Conservation (phyloP, 495 filamentous ascomycete species). For the Aspergillus nidulans region DNA sequence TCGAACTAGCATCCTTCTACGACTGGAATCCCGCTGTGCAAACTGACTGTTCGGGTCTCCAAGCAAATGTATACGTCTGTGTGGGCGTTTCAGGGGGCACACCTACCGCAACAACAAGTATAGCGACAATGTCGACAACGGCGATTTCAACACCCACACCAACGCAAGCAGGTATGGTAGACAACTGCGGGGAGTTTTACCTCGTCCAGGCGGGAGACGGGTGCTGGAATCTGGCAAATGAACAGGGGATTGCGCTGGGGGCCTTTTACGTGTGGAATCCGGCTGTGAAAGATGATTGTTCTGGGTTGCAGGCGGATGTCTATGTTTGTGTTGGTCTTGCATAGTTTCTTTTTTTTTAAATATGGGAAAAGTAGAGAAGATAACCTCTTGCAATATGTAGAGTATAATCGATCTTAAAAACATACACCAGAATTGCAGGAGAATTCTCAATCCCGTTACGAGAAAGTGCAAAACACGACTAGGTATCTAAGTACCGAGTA, state of each 20-base stretch:
- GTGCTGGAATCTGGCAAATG: not conserved
- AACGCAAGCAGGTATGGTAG: not conserved
- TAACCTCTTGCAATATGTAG: too few relatives aligned
- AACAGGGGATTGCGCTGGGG: not conserved
- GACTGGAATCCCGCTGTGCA: not conserved
- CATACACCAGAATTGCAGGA: too few relatives aligned
- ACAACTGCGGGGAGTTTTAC: not conserved
- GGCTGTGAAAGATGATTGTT: not conserved
- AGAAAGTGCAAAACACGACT: too few relatives aligned
- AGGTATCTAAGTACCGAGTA: too few relatives aligned
- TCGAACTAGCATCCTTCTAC: not conserved
- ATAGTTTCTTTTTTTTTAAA: too few relatives aligned
- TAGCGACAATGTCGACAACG: not conserved
- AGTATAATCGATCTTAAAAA: too few relatives aligned
- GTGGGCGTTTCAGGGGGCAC: not conserved
- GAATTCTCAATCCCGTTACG: too few relatives aligned
- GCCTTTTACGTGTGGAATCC: not conserved
- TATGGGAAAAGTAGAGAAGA: too few relatives aligned
- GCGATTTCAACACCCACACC: not conserved
- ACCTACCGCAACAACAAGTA: not conserved
- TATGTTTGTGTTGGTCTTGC: too few relatives aligned
- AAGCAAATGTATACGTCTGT: not conserved
- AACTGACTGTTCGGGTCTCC: not conserved
- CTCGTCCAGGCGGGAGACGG: not conserved
- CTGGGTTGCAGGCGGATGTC: too few relatives aligned